Base-by-base conservation (phyloP, 805 yeast species). In the Candida adriatica region DNA sequence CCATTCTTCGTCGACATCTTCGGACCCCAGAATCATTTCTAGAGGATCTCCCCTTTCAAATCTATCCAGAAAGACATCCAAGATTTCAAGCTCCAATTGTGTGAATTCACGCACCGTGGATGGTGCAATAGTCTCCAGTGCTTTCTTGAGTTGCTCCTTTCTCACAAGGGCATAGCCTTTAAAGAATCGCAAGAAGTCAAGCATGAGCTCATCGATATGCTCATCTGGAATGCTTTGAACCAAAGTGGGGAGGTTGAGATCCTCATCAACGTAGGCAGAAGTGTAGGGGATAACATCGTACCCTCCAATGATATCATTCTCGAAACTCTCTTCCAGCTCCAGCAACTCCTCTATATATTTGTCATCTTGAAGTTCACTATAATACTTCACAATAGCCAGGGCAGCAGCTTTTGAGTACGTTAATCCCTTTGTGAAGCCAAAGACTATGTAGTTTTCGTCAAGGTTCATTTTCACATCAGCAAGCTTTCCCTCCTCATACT, bases 381-480 rank as follows among this genome's bases (percentile, higher is more conserved):
- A 24, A 6, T 27, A 25, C 11, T 38, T 39, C n/a, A 47, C 39
- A 13, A 49, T 42, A 1, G 28, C 33, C 8, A 42, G 9, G 2
- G 53, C 53, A 3, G 37, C 35, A 6, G 43, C 48, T 6, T 15
- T 23, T 25, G 32, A 29, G 25, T 48, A 49, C 19, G 24, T 33
- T 22, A 51, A 13, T 1, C 45, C 53, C 7, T 50, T 49, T 6
- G 37, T 16, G 27, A 62, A 49, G 4, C 58, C 56, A 32, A 58
- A 49, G 22, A 56, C 57, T 2, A 58, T 51, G 32, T 49, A 58
- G 30, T 56, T 58, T 15, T 55, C 56, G 24, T 49, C 50, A 24
- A 56, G 28, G 29, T 54, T 54, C 26, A 62, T 30, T 20, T 42
- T 43, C 3, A 55, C 47, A 27, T 25, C 42, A 24, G 16, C 42